Base-by-base conservation (phyloP, 768 basidiomycete species). In the Boletellus ananiceps region DNA sequence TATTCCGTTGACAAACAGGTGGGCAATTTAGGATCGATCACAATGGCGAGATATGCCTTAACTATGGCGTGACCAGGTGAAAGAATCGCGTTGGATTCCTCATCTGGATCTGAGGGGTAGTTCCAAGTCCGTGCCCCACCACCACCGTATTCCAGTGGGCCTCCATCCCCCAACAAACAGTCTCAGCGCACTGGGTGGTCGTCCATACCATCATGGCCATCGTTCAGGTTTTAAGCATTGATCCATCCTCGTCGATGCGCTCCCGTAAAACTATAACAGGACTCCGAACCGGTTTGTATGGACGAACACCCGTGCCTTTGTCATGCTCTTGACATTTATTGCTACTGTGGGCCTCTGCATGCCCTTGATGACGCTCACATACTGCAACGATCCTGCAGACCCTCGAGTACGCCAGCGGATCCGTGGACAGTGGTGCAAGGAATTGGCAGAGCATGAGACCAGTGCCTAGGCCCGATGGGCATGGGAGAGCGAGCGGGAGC, bases 401-500 rank as follows among this genome's bases (percentile, higher is more conserved):
- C 55, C 56, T 36, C 33, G 25, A 7, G 65, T 56, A 7, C 52
- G 60, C 21, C 49, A 67, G 8, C 56, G 62, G 9, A 19, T 54
- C 1, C 64, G 56, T 13, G 43, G 44, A 27, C 51, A 57, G 19
- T 65, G 63, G 63, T 39, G 21, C 23, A 49, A 18, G n/a, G 60
- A 67, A 12, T 15, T 25, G 7, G 19, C 55, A 9, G 54, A 46
- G 23, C 58, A 65, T 29, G 43, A 57, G 29, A 19, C 36, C n/a
- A n/a, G n/a, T 8, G 34, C 47, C 6, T 41, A 53, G 49, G 52
- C 43, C 2, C 55, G 23, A n/a, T 64, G 63, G 64, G 51, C 25
- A 1, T 44, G 39, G 48, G 64, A 66, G 25, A 52, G 59, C 19
- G 50, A 57, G 18, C 64, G 65, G 65, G 44, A 45, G 12, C 25